Conservation (phyloP, 371 early-diverging fungal genomes). For the Rhizopus sp. region DNA sequence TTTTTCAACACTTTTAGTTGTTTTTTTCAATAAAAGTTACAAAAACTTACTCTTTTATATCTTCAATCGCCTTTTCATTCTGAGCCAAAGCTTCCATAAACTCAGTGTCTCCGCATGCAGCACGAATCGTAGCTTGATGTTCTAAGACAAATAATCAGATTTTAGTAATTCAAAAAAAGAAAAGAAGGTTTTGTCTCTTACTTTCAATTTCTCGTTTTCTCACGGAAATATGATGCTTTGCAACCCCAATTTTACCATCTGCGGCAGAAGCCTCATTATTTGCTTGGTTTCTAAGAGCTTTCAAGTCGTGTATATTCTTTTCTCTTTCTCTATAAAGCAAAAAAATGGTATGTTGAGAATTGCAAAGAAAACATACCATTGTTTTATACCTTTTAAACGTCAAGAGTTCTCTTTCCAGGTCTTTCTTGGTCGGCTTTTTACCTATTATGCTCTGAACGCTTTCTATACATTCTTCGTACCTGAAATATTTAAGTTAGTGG, state of each 20-base stretch:
- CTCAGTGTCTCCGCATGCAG: conserved; percentile 27
- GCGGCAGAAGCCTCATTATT: conserved; percentile 36
- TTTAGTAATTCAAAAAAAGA: neutral
- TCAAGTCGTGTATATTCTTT: conserved; percentile 26
- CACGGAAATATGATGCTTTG: conserved; percentile 17
- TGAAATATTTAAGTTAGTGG: neutral
- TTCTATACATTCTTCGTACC: conserved; percentile 24
- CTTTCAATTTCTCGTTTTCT: conserved; percentile 25
- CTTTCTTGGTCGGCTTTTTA: conserved; percentile 26
- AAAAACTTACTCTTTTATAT: conserved; percentile 28
- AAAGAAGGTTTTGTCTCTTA: neutral
- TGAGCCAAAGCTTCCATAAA: conserved; percentile 26
- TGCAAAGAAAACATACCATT: neutral
- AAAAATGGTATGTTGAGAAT: neutral
- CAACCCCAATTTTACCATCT: conserved; percentile 45
- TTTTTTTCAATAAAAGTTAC: neutral
- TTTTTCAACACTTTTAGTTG: neutral
- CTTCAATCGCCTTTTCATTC: conserved; percentile 14
- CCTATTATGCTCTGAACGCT: conserved; percentile 32
- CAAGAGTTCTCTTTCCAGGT: conserved; percentile 31
- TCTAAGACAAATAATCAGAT: conserved; percentile 11
- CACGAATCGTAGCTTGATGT: conserved; percentile 12
- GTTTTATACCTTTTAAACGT: conserved; percentile 2
- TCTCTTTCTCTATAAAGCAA: conserved; percentile 17
- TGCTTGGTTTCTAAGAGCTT: conserved; percentile 22